Base-by-base conservation (phyloP, 768 basidiomycete genomes). In the Boletus speciosus region DNA sequence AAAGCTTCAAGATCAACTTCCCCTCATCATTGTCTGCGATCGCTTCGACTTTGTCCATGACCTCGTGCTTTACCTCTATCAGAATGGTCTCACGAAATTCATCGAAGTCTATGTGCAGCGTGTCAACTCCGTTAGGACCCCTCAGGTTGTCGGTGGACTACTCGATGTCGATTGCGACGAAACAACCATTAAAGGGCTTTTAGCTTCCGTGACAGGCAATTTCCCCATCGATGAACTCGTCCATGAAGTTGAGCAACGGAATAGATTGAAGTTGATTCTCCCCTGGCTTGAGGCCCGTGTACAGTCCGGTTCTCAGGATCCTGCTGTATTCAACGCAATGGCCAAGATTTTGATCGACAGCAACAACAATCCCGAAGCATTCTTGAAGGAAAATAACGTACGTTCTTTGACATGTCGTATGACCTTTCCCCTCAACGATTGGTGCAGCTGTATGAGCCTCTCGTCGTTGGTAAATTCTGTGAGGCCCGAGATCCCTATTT, bases 51-150 rank as follows among this genome's bases (percentile, higher is more conserved):
- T 98, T 65, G 96, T 99, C 11, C 97, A 99, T 70, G 97, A 99
- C 66, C 85, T 99, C 57, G 96, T 99, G 41, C 84, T 99, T 23
- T 99, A 98, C 72, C 81, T 99, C 21, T 99, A 98, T 74, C 97
- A 98, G 76, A 98, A 98, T 69, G 90, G 92, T 39, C 83, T 98
- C 47, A 88, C 84, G 51, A 93, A 93, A 75, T 97, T 96, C 76
- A 99, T 99, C 73, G 97, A 99, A 76, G 93, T 98, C n/a, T 99
- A 99, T 71, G 97, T 99, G 6, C 95, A 98, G 67, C 86, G 92
- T 9, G 97, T 98, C 73, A 98, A 99, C 77, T 94, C 97, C 31
- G 86, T 92, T 48, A 82, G 97, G 50, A 97, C 96, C 9, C 97
- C 97, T 25, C 95, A 98, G 72, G 97, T 99, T 57, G 79, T 98